Evolutionary conservation across 495 filamentous ascomycete species (phyloP), one percentile per base, ranked within the genome.

Genomic region (Chaetomidium leptoderma): DNA sequence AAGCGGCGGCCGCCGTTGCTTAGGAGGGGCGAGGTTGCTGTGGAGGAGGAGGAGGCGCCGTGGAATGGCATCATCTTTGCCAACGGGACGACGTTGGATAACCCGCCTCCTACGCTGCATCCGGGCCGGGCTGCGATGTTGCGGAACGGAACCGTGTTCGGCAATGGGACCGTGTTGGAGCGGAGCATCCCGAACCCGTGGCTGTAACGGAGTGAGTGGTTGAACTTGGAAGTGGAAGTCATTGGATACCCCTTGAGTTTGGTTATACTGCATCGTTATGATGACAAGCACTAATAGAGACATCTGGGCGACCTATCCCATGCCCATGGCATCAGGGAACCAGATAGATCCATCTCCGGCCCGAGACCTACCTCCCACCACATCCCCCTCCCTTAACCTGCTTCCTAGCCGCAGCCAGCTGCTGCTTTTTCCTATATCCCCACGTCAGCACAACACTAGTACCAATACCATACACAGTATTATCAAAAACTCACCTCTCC

Each of bases 401-500:
- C 27, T 68, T 64, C 45, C 69, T 56, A 42, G 54, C 61, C 37
- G 51, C 26, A 50, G 63, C 62, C 58, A 72, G 70, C 59, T 70
- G 65, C 32, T 63, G 46, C 33, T 72, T 73, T 46, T 71, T 73
- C 14, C 68, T 71, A 29, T 47, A 46, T 19, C 13, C 49, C 17
- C 2, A 10, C 29, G 43, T 39, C 32, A 45, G 29, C 52, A 45
- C 42, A 6, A 54, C 8, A 6, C 13, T 17, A 19, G 16, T 39
- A 24, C 7, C 14, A 19, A 46, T 36, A 35, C 23, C 3, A 50
- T 0, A 16, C 19, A 54, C n/a, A n/a, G n/a, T n/a, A n/a, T n/a
- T n/a, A n/a, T 26, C 4, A 26, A 37, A n/a, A 39, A 66, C 72
- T 37, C 53, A 75, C 73, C 72, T 67, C 50, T 74, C 72, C 33